These are phyloP conservation scores for Phanerochaete sordida DNA, from an alignment of 768 basidiomycete genomes.

Conservation along the genomic window DNA sequence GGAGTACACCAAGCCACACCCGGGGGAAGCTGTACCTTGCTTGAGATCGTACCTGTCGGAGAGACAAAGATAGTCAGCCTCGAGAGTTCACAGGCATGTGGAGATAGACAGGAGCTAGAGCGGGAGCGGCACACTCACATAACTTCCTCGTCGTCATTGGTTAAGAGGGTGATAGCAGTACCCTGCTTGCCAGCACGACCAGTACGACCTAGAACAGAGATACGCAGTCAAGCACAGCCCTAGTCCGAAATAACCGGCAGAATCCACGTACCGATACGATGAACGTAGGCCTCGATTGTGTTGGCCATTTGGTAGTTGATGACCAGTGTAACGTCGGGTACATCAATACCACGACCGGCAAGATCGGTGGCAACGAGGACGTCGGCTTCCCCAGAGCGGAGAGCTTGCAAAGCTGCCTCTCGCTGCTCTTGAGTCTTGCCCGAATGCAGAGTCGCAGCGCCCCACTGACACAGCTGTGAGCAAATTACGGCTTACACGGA, in stretches of 20 bases:
- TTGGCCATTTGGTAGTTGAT: constrained; percentile 98
- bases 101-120: constrained; percentile 8
- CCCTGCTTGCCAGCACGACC: constrained; percentile 97
- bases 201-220: constrained; percentile 66
- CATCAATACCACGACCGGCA: constrained; percentile 98
- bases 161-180: constrained; percentile 91
- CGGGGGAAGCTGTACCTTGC: constrained; percentile 54
- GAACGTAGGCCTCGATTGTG: constrained; percentile 96
- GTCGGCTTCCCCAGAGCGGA: constrained; percentile 83
- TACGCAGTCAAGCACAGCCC: constrained; percentile 1
- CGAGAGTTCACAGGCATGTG: constrained; percentile 3
- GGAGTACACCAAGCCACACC: neutral
- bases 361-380: constrained; percentile 96
- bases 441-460: constrained; percentile 87
- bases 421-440: constrained; percentile 98
- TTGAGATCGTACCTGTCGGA: constrained; percentile 86
- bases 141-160: constrained; percentile 95
- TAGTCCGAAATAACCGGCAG: neutral
- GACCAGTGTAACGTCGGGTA: constrained; percentile 92
- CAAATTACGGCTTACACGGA: neutral
- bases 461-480: constrained; percentile 57
- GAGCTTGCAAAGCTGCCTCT: constrained; percentile 83
- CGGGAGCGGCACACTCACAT: constrained; percentile 53
- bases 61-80: neutral
- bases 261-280: constrained; percentile 80